phyloP scores from a whole-genome alignment of 2,329 filamentous ascomycete genomes.

The Plenodomus lindquistii region DNA sequence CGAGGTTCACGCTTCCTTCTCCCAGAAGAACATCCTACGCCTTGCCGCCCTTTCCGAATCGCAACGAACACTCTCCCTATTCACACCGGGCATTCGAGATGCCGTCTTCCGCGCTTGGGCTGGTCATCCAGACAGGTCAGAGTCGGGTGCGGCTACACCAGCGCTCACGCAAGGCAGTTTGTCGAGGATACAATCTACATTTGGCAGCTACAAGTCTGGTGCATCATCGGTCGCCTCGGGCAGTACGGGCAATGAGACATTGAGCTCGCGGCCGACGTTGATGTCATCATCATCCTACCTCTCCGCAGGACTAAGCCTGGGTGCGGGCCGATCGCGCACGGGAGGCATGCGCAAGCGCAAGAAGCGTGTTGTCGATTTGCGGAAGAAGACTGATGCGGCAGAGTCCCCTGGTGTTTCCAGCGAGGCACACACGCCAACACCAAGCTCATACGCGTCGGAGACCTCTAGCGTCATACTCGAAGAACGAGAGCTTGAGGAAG shows the following conservation, averaged over 20 bases:
- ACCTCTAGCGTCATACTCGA: slow-evolving; percentile 52
- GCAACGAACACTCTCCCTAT: slow-evolving; percentile 86
- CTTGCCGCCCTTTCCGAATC: slow-evolving; percentile 83
- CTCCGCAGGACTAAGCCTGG: slow-evolving; percentile 64
- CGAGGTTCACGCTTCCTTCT: slow-evolving; percentile 88
- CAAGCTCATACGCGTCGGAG: slow-evolving; percentile 61
- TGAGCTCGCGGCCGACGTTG: slow-evolving; percentile 69
- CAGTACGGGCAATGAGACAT: slow-evolving; percentile 53
- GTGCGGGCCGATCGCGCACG: slow-evolving; percentile 62
- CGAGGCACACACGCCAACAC: slow-evolving; percentile 52
- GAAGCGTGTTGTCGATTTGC: slow-evolving; percentile 78
- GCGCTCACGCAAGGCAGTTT: slow-evolving; percentile 49
- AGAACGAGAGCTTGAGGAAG: slow-evolving; percentile 37
- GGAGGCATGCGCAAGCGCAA: slow-evolving; percentile 76
- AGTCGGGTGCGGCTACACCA: slow-evolving; percentile 53
- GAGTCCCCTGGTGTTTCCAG: slow-evolving; percentile 57
- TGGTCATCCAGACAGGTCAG: slow-evolving; percentile 71
- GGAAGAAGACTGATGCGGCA: slow-evolving; percentile 61
- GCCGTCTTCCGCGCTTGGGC: slow-evolving; percentile 94
- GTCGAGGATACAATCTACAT: slow-evolving; percentile 51
- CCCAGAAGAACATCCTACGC: slow-evolving; percentile 87
- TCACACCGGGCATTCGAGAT: slow-evolving; percentile 87
- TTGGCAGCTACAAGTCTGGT: slow-evolving; percentile 53
- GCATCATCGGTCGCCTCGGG: slow-evolving; percentile 41
- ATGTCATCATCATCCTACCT: slow-evolving; percentile 63